Base-by-base conservation (phyloP, 257 asterid species). In the Marsdenia floribunda region DNA sequence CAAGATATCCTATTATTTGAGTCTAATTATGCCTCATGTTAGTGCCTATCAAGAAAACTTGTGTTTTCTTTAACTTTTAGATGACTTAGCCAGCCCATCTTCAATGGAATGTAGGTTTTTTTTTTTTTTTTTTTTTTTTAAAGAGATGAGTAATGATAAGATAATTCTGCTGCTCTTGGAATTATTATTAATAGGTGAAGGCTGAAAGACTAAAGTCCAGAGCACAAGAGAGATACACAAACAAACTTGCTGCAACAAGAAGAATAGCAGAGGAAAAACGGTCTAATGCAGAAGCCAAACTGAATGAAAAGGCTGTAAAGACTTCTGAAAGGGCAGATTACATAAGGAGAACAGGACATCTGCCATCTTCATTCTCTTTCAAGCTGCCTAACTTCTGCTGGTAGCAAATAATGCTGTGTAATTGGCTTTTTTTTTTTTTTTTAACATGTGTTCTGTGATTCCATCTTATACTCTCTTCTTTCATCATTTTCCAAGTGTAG, bases 181-280 rank as follows among this genome's bases (percentile, higher is more conserved):
- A 0, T 60, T 50, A 65, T 29, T 29, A 29, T 29, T 29, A 29
- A 29, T n/a, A 94, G 97, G 94, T 83, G 60, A 94, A 94, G 83
- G 99, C 95, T 1, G 99, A 94, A 68, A 84, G 90, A 55, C 44
- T 90, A 57, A 94, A 89, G 83, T 80, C 91, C 0, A 84, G 98
- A 75, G 97, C 98, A 37, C 91, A 92, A 40, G 97, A 94, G 78
- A 88, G 83, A 84, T 87, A 83, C 82, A 82, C 83, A 13, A 92
- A 87, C 75, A 92, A 84, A 68, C 80, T 90, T 40, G 93, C 98
- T 6, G 77, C 96, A 5, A 84, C 89, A 0, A 86, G 89, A 70
- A 88, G 98, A 77, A 88, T 89, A 71, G 97, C 97, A 0, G 97
- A 94, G 85, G 99, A 92, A 63, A 89, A 86, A 82, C 85, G 96